Evolutionary conservation across 2,329 filamentous ascomycete genomes (phyloP).

Genomic region (Colletotrichum sidae): DNA sequence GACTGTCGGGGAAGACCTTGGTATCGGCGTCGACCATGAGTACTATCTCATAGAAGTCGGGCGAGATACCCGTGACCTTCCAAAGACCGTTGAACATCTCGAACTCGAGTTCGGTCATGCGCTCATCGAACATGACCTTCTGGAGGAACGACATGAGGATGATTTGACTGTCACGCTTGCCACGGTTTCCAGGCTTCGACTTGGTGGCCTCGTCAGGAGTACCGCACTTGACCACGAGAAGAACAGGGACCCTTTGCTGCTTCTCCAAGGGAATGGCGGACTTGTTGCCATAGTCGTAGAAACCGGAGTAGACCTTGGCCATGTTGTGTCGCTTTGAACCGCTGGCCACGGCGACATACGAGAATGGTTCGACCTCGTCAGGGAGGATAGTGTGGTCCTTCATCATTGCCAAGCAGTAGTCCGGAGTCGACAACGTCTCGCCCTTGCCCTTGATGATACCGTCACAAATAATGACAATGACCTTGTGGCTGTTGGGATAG

Average conservation of each 20-base stretch:
- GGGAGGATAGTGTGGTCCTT: slow-evolving; percentile 85
- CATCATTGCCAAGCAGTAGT: slow-evolving; percentile 93
- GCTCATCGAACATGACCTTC: slow-evolving; percentile 99
- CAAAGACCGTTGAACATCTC: slow-evolving; percentile 99
- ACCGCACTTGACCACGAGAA: slow-evolving; percentile 94
- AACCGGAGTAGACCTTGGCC: slow-evolving; percentile 98
- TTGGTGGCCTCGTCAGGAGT: slow-evolving; percentile 86
- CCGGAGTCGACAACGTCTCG: slow-evolving; percentile 86
- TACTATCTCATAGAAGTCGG: slow-evolving; percentile 97
- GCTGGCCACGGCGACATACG: slow-evolving; percentile 95
- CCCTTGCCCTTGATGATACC: slow-evolving; percentile 97
- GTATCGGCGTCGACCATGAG: slow-evolving; percentile 99
- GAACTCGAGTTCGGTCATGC: slow-evolving; percentile 99
- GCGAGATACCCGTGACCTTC: slow-evolving; percentile 98
- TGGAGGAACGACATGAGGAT: slow-evolving; percentile 99
- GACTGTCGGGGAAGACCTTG: slow-evolving; percentile 97
- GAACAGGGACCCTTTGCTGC: slow-evolving; percentile 98
- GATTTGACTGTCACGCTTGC: slow-evolving; percentile 98
- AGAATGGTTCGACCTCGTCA: slow-evolving; percentile 88
- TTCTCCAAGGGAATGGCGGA: slow-evolving; percentile 85
- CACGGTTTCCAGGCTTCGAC: slow-evolving; percentile 94
- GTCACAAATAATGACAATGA: slow-evolving; percentile 95
- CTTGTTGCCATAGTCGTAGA: slow-evolving; percentile 93
- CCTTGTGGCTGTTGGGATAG: slow-evolving; percentile 99
- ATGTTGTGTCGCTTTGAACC: slow-evolving; percentile 99